Conservation (phyloP, 352 stramenopile genomes). For the Thalassiosira livingstoniorum region DNA sequence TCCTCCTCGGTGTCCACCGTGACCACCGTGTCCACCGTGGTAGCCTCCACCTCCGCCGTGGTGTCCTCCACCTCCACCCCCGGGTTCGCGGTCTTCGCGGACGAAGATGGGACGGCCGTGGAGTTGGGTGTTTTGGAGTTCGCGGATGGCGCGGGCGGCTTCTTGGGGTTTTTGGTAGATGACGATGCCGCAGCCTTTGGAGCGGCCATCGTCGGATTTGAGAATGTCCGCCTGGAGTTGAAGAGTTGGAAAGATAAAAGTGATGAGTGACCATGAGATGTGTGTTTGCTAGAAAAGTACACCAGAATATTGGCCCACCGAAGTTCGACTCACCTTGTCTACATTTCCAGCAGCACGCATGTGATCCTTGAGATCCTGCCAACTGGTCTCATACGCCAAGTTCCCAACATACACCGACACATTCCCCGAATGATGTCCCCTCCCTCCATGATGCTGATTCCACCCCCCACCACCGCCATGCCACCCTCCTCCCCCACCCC, state of each 20-base stretch:
- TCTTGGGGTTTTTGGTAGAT: slow-evolving; percentile 86
- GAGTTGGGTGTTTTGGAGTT: slow-evolving; percentile 92
- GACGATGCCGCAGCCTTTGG: slow-evolving; percentile 88
- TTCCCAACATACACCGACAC: slow-evolving; percentile 85
- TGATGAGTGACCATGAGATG: neutral
- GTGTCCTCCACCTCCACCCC: slow-evolving; percentile 19
- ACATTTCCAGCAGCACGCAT: slow-evolving; percentile 84
- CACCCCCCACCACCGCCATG: slow-evolving; percentile 1
- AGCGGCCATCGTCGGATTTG: slow-evolving; percentile 87
- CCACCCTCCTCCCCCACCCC: neutral
- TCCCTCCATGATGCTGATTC: neutral
- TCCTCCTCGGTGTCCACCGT: slow-evolving; percentile 7
- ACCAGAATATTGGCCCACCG: neutral
- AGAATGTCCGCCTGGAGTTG: slow-evolving; percentile 78
- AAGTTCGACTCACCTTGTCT: slow-evolving; percentile 61
- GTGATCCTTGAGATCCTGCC: slow-evolving; percentile 88
- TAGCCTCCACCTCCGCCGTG: slow-evolving; percentile 35
- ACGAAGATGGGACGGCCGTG: slow-evolving; percentile 92
- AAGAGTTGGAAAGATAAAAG: neutral
- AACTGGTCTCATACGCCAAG: slow-evolving; percentile 77
- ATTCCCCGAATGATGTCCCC: slow-evolving; percentile 28
- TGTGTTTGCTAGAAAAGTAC: neutral
- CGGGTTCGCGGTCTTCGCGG: slow-evolving; percentile 90
- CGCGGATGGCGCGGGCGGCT: slow-evolving; percentile 89
- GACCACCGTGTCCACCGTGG: slow-evolving; percentile 21